These are phyloP conservation scores for Exophiala oligosperma DNA, from an alignment of 2,329 filamentous ascomycete genomes.

Conservation along the genomic window DNA sequence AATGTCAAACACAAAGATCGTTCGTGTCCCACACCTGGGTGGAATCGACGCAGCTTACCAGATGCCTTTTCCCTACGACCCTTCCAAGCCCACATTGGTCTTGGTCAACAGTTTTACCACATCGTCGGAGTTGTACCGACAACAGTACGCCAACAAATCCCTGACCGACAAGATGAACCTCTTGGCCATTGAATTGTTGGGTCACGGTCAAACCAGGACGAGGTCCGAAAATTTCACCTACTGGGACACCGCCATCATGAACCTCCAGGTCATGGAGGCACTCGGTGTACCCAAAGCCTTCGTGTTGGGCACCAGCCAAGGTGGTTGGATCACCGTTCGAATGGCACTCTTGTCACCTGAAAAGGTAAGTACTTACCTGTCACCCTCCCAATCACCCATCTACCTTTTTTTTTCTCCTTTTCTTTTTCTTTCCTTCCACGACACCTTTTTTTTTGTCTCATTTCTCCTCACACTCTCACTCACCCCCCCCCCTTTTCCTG, in stretches of 20 bases:
- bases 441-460: too few species aligned
- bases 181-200: slow-evolving; percentile 55
- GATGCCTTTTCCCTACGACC: slow-evolving; percentile 47
- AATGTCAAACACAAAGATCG: slow-evolving; percentile 30
- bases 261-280: slow-evolving; percentile 31
- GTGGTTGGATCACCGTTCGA: slow-evolving; percentile 52
- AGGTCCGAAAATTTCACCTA: slow-evolving; percentile 52
- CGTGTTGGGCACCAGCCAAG: slow-evolving; percentile 53
- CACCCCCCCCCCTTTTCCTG: too few species aligned
- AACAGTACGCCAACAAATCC: slow-evolving; percentile 40
- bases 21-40: slow-evolving; percentile 51
- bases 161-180: slow-evolving; percentile 47
- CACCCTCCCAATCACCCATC: not conserved
- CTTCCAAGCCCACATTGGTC: slow-evolving; percentile 52
- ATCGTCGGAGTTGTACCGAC: slow-evolving; percentile 45
- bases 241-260: slow-evolving; percentile 56
- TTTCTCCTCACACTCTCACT: too few species aligned
- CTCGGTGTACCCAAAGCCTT: slow-evolving; percentile 28
- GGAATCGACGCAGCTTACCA: slow-evolving; percentile 52
- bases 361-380: slow-evolving; percentile 35
- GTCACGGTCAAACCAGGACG: slow-evolving; percentile 50
- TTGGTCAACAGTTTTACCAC: slow-evolving; percentile 55
- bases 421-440: too few species aligned
- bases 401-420: too few species aligned
- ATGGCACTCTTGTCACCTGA: slow-evolving; percentile 55